Evolutionary conservation across 179 eudicot genomes (phyloP).

Genomic region (Spergularia azorica): DNA sequence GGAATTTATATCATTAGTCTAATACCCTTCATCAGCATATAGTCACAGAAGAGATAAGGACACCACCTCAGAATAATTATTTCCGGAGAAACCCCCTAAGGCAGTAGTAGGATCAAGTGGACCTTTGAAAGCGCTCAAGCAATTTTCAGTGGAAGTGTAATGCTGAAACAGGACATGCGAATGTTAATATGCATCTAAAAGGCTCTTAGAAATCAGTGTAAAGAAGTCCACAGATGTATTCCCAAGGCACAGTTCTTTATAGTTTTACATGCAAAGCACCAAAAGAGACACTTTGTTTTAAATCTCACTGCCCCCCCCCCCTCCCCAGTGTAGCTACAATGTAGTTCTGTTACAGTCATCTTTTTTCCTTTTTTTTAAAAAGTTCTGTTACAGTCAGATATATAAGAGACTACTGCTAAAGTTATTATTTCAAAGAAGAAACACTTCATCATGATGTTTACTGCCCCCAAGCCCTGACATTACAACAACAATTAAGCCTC

Average conservation of each 20-base stretch:
- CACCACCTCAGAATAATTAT: conserved; percentile 81
- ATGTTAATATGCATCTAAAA: conserved; percentile 19
- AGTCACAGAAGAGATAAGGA: conserved; percentile 6
- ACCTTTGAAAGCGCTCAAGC: conserved; percentile 90
- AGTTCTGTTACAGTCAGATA: no score
- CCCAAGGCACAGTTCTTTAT: no score
- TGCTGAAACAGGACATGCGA: conserved; percentile 49
- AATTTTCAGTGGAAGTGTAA: conserved; percentile 73
- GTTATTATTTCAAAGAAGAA: no score
- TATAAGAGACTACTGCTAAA: no score
- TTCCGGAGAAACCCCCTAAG: conserved; percentile 87
- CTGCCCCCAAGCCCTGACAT: not conserved
- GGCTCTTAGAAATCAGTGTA: conserved; percentile 6
- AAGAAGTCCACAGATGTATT: not conserved
- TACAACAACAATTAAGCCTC: not conserved
- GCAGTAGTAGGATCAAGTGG: conserved; percentile 97
- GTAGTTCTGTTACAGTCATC: no score
- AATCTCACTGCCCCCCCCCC: no score
- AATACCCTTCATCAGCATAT: conserved; percentile 5
- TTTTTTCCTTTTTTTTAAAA: no score
- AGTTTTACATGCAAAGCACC: no score
- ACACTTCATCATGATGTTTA: no score
- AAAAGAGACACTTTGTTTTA: no score
- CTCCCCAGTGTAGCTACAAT: no score
- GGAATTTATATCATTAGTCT: conserved; percentile 19